A percentile compares a stretch with the other conserved stretches of the same genome.
Conservation (phyloP, 1,284 basidiomycete species). For the Ceraceosorus guamensis region DNA sequence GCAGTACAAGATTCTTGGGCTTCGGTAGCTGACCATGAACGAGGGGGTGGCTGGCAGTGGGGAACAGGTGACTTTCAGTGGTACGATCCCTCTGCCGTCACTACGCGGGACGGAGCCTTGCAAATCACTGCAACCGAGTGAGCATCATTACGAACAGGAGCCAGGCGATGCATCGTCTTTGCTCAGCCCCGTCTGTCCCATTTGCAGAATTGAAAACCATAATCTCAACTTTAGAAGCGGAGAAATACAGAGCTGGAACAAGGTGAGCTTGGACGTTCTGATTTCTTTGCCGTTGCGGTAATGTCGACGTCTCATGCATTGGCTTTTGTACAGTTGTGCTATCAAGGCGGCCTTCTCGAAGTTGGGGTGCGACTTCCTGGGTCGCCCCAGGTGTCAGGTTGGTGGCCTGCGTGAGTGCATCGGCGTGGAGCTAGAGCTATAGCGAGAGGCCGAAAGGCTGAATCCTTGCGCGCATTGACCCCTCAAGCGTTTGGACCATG, state of each 20-base stretch:
- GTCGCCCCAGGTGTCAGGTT: constrained; percentile 18
- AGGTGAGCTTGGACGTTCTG: background rate
- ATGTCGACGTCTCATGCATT: background rate
- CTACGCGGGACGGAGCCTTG: constrained; percentile 29
- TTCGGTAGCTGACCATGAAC: constrained; percentile 1
- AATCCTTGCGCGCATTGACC: too few relatives aligned
- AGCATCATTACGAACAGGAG: background rate
- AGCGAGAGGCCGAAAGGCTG: too few relatives aligned
- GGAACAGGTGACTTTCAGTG: constrained; percentile 27
- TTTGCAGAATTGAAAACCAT: constrained; percentile 46
- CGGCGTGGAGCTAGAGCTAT: constrained; percentile 3
- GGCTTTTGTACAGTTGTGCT: constrained; percentile 30
- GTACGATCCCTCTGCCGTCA: constrained; percentile 38
- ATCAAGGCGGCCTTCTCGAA: constrained; percentile 48
- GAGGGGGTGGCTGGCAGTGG: constrained; percentile 23
- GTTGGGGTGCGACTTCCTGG: constrained; percentile 33
- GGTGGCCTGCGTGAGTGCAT: constrained; percentile 24
- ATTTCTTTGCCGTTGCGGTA: background rate
- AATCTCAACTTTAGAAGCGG: constrained; percentile 40
- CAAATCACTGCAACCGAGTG: constrained; percentile 20
- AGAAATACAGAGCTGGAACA: constrained; percentile 43
- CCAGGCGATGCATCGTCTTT: background rate
- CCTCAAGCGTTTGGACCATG: constrained; percentile 22
- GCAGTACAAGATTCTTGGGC: background rate
- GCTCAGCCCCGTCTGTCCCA: background rate